A percentile compares a stretch with the other conserved stretches of the same genome.
These are phyloP conservation scores for Arthrinium phaeospermum DNA, from an alignment of 2,329 filamentous ascomycete genomes.

Conservation along the genomic window DNA sequence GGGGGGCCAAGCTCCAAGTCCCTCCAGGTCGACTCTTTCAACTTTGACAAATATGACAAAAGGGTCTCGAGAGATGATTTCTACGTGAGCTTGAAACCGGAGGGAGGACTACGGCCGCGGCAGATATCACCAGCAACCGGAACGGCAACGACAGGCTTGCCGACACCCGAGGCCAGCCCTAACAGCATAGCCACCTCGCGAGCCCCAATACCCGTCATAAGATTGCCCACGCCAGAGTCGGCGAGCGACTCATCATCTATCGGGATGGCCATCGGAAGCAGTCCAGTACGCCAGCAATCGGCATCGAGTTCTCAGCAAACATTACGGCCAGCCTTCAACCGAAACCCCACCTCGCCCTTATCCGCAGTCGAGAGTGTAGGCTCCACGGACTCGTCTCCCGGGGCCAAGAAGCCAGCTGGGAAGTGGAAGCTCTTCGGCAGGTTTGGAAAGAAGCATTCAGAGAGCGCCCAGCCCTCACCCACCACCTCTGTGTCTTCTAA, in stretches of 20 bases:
- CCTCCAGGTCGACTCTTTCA: conserved; percentile 34
- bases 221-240: conserved; percentile 51
- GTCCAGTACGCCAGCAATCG: conserved; percentile 4
- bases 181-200: conserved; percentile 37
- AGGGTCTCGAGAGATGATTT: conserved; percentile 53
- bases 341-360: conserved; percentile 28
- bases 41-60: conserved; percentile 42
- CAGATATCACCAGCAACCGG: conserved; percentile 12
- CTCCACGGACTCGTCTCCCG: conserved; percentile 29
- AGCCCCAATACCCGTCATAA: conserved; percentile 38
- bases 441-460: conserved; percentile 52
- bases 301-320: conserved; percentile 22
- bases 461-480: conserved; percentile 23
- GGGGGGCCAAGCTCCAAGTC: conserved; percentile 41
- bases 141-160: conserved; percentile 37
- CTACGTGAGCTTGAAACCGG: conserved; percentile 39
- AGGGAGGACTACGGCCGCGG: conserved; percentile 24
- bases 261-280: conserved; percentile 77
- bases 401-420: conserved; percentile 55
- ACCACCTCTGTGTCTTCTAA: conserved; percentile 29
- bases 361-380: conserved; percentile 31
- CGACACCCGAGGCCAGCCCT: conserved; percentile 51
- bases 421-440: conserved; percentile 66
- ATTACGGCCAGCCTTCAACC: conserved; percentile 26
- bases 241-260: conserved; percentile 54